Base-by-base conservation (phyloP, 768 basidiomycete genomes). In the Amanita fuliginea region DNA sequence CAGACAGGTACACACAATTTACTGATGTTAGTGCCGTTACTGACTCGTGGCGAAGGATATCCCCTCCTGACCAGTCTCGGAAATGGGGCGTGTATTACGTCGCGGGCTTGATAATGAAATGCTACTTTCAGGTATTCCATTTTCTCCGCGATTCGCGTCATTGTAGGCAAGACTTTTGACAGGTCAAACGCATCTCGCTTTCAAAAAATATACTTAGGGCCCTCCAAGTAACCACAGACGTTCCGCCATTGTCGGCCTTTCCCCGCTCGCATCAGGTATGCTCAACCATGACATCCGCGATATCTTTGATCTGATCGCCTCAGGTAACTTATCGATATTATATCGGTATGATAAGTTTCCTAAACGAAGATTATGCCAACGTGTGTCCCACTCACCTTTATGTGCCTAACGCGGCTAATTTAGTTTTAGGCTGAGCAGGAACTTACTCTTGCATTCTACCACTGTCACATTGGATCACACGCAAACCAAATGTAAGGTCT, bases 21-120 rank as follows among this genome's bases (percentile, higher is more conserved):
- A 22, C 10, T 14, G 19, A 34, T 10, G 5, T 14, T 21, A 14
- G 16, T 10, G 34, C 24, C 43, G 14, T 42, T 41, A 45, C 30
- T 21, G 18, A 14, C 8, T 11, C 13, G 28, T 30, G 3, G 36
- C 40, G 6, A 39, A 84, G 86, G 54, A 76, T 70, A 33, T 85
- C 85, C n/a, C 77, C 82, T 14, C 66, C 80, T 43, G 72, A 78
- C 24, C 76, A 87, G 64, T 84, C 86, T 34, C 70, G 91, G 57
- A 88, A 88, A 69, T 86, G 92, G 91, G 83, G 92, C 0, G 77
- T 93, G 1, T 98, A 98, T 67, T 89, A 92, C 58, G 79, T 96
- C 11, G 93, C 94, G 0, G 86, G 85, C 13, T 70, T 95, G 44
- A 83, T 93, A 49, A 68, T 99, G 64, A 98, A 98, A 64, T 86